These are phyloP conservation scores for Fusarium nematophilum DNA, from an alignment of 2,329 filamentous ascomycete species.

Conservation along the genomic window DNA sequence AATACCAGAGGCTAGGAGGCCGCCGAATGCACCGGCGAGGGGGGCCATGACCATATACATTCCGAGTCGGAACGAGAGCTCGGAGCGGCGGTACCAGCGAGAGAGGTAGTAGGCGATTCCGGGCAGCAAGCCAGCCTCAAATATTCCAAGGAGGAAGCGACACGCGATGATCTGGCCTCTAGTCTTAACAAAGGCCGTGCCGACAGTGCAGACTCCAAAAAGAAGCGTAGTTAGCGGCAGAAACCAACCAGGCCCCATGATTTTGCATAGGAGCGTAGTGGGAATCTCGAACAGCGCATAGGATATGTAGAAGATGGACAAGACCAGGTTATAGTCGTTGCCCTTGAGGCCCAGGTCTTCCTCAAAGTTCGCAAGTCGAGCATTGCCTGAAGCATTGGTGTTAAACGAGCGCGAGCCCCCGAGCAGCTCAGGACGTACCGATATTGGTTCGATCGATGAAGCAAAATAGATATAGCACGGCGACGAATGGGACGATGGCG, in stretches of 20 bases:
- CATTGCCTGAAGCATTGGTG: constrained; percentile 50
- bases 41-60: constrained; percentile 73
- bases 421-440: constrained; percentile 1
- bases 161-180: constrained; percentile 60
- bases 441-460: constrained; percentile 68
- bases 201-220: constrained; percentile 67
- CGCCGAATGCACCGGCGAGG: constrained; percentile 73
- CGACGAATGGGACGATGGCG: constrained; percentile 68
- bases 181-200: constrained; percentile 67
- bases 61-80: constrained; percentile 69
- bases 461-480: constrained; percentile 71
- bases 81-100: constrained; percentile 69
- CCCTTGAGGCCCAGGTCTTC: constrained; percentile 62
- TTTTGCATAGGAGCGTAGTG: constrained; percentile 69
- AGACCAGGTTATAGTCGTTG: constrained; percentile 70
- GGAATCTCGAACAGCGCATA: constrained; percentile 75
- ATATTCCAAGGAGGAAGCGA: constrained; percentile 67
- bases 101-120: constrained; percentile 73
- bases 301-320: constrained; percentile 71
- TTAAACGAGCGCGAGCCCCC: too few relatives aligned
- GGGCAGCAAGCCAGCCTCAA: constrained; percentile 72
- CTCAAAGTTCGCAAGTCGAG: constrained; percentile 66
- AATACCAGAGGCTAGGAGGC: constrained; percentile 70
- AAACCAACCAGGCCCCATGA: constrained; percentile 71
- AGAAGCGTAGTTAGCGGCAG: constrained; percentile 65